These are phyloP conservation scores for Eimeria praecox DNA, from an alignment of 169 alveolate genomes.

Conservation along the genomic window DNA sequence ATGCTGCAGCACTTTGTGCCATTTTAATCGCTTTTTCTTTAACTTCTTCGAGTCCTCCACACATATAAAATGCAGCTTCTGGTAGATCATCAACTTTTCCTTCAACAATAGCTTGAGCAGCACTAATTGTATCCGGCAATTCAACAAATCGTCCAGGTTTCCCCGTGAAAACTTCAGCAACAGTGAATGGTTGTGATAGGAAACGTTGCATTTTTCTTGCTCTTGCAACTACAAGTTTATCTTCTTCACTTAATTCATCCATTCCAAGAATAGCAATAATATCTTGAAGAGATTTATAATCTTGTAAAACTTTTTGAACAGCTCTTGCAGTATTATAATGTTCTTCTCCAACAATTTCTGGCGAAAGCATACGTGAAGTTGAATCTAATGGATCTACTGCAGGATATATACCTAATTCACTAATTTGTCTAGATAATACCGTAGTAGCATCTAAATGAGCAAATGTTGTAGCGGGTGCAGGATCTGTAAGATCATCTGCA, in stretches of 20 bases:
- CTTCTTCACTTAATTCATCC: conserved; percentile 98
- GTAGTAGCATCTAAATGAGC: conserved; percentile 99
- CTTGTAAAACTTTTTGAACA: conserved; percentile 97
- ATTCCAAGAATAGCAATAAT: conserved; percentile 97
- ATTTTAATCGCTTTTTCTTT: conserved; percentile 92
- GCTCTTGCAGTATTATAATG: conserved; percentile 97
- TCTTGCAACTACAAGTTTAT: conserved; percentile 97
- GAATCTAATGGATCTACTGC: conserved; percentile 99
- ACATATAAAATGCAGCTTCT: conserved; percentile 98
- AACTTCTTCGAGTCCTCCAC: conserved; percentile 96
- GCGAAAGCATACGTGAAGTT: conserved; percentile 93
- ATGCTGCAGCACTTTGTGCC: conserved; percentile 79
- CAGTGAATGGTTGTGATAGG: conserved; percentile 98
- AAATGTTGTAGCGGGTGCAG: conserved; percentile 99
- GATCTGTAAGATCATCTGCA: conserved; percentile 99
- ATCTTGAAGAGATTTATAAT: conserved; percentile 97
- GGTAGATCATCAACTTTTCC: conserved; percentile 98
- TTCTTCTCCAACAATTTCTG: conserved; percentile 96
- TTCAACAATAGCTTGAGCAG: conserved; percentile 93
- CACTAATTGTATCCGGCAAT: conserved; percentile 94
- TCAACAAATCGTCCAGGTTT: conserved; percentile 97
- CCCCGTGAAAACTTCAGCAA: conserved; percentile 96
- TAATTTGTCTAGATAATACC: conserved; percentile 96
- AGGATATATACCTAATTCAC: conserved; percentile 99
- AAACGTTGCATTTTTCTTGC: conserved; percentile 97